Base-by-base conservation (phyloP, 805 yeast species). In the Nakazawaea populi region DNA sequence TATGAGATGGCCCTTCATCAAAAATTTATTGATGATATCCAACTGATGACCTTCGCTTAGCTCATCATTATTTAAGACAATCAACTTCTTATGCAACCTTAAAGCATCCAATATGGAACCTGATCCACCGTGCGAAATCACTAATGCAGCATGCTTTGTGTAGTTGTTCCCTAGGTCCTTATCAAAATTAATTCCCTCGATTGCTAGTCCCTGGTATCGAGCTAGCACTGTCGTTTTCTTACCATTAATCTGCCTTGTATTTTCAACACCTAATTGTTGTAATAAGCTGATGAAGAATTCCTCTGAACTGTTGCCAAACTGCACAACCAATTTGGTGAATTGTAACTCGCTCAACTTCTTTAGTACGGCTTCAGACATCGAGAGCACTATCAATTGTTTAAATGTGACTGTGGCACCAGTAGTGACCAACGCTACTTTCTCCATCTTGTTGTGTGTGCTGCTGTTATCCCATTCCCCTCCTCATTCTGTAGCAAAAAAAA, bases 361-460 rank as follows among this genome's bases (percentile, higher is more conserved):
- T 0, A 79, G 55, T 36, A 83, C 75, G 2, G 58, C 49, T 0
- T 54, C 49, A 6, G 62, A 51, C 6, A 82, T 55, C 0, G 79
- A 65, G 7, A 71, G 62, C n/a, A 64, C 64, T 1, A 92, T 65
- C 12, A 92, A 75, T 14, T 61, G 68, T 9, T 75, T 73, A 62
- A 92, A 92, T 0, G 96, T 85, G 24, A 87, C 91, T 0, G 97
- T 91, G 2, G 97, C 97, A 0, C 98, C 98, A 4, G 95, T 86
- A 0, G 95, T 85, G 5, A 91, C 84, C 35, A 91, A 68, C 7
- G 61, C 48, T 24, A 24, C 12, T 14, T 42, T 34, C 10, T 46
- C 49, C 44, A 38, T 36, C 11, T 32, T 29, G 8, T 40, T 27
- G 14, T 30, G 10, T 46, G 27, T 31, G 8, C 8, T 32, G 3